Conservation (phyloP, 345 rosid species). For the Gossypium herbaceum region DNA sequence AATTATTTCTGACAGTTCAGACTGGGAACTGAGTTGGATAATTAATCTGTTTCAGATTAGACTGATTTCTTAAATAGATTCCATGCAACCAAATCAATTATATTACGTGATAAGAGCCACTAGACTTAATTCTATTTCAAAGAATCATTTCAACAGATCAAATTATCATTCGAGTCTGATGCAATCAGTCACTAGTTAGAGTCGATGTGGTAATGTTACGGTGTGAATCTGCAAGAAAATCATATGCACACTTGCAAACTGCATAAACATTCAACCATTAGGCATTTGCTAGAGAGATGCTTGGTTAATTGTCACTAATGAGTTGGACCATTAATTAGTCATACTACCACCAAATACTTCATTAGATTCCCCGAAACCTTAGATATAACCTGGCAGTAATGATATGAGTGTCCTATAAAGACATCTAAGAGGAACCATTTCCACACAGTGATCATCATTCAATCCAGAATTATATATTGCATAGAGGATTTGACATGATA, state of each 20-base stretch:
- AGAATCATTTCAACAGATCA: conserved; percentile 1
- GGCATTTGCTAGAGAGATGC: neutral
- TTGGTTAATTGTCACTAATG: neutral
- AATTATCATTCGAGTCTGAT: neutral
- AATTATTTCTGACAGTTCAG: conserved; percentile 6
- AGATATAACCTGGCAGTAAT: neutral
- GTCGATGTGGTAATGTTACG: neutral
- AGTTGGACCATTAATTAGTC: neutral
- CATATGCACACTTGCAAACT: neutral
- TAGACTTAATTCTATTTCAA: neutral
- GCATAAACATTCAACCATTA: neutral
- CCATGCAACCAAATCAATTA: neutral
- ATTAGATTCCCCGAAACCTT: neutral
- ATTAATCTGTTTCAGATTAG: neutral
- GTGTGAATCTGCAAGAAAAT: neutral
- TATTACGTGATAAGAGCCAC: neutral
- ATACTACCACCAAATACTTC: neutral
- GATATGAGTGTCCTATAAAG: neutral
- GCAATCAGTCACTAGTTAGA: neutral
- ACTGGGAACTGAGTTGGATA: neutral
- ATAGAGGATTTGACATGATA: neutral
- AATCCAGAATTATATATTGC: neutral
- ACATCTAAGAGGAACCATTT: conserved; percentile 1
- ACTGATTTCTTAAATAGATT: neutral
- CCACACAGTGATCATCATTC: neutral